A percentile compares a stretch with the other conserved stretches of the same genome.
These are phyloP conservation scores for Orbilia ellipsospora DNA, from an alignment of 2,329 filamentous ascomycete genomes.

Conservation along the genomic window DNA sequence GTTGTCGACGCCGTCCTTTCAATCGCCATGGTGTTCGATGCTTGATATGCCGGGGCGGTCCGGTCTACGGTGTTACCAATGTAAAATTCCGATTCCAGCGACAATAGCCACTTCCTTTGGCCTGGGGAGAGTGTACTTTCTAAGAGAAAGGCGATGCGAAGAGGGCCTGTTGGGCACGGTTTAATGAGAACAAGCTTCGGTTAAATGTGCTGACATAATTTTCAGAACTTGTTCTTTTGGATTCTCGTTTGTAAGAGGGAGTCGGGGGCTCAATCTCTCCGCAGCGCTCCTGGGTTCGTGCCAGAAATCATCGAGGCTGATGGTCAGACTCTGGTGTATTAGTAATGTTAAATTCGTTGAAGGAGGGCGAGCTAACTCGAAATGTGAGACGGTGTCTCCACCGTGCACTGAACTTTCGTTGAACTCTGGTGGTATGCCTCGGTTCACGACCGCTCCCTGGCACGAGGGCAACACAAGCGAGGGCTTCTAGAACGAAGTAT, in stretches of 20 bases:
- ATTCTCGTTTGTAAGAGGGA: slow-evolving; percentile 10
- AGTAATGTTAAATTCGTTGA: slow-evolving; percentile 32
- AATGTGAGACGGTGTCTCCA: slow-evolving; percentile 6
- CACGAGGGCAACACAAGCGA: slow-evolving; percentile 24
- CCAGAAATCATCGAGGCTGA: background rate
- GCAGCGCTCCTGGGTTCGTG: slow-evolving; percentile 20
- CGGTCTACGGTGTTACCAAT: background rate
- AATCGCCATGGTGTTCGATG: slow-evolving; percentile 40
- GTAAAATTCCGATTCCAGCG: slow-evolving; percentile 15
- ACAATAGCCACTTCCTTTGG: slow-evolving; percentile 7
- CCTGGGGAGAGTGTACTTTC: background rate
- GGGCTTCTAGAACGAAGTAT: background rate
- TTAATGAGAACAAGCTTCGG: slow-evolving; percentile 19
- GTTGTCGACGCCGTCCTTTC: slow-evolving; percentile 34
- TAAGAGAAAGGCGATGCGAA: slow-evolving; percentile 15
- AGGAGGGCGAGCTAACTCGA: slow-evolving; percentile 5
- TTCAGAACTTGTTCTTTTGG: background rate
- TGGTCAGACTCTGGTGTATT: slow-evolving; percentile 16
- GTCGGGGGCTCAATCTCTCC: slow-evolving; percentile 37
- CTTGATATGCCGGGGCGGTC: background rate
- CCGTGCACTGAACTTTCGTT: slow-evolving; percentile 8
- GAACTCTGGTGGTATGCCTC: slow-evolving; percentile 31
- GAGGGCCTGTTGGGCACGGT: slow-evolving; percentile 14
- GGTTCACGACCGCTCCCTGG: slow-evolving; percentile 18
- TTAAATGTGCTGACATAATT: slow-evolving; percentile 52